Conservation (phyloP, 73 alveolate genomes). For the Symbiodinium pilosum region DNA sequence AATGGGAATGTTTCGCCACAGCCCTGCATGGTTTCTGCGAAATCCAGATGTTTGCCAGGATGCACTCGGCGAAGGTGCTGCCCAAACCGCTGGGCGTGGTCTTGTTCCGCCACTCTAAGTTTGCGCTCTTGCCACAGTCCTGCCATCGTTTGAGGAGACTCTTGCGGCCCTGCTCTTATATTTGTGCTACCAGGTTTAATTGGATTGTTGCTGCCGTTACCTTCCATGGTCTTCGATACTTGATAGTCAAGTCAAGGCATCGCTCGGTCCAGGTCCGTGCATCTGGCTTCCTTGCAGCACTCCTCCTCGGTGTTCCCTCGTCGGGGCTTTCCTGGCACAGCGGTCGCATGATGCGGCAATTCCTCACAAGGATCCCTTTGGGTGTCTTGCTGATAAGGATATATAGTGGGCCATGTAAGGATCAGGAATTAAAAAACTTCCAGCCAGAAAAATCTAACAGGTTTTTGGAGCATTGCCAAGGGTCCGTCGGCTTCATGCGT, state of each 20-base stretch:
- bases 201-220: too few species aligned
- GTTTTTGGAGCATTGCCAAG: neutral
- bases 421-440: neutral
- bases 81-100: constrained; percentile 39
- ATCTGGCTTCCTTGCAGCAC: constrained; percentile 76
- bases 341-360: neutral
- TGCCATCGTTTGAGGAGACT: too few species aligned
- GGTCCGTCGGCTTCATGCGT: constrained; percentile 20
- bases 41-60: neutral
- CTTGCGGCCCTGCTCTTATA: too few species aligned
- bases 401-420: neutral
- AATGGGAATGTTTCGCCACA: too few species aligned
- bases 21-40: too few species aligned
- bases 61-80: constrained; percentile 35
- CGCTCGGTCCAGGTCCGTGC: constrained; percentile 80
- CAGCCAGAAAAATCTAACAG: neutral
- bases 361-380: neutral
- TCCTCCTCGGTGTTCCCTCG: constrained; percentile 58
- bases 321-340: constrained; percentile 54
- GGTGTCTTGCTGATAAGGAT: neutral
- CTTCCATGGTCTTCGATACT: too few species aligned
- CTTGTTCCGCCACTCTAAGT: constrained; percentile 18
- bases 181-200: too few species aligned
- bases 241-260: too few species aligned
- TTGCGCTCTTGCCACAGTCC: constrained; percentile 72